phyloP scores from a whole-genome alignment of 345 rosid species.

The Euphorbia tirucalli region DNA sequence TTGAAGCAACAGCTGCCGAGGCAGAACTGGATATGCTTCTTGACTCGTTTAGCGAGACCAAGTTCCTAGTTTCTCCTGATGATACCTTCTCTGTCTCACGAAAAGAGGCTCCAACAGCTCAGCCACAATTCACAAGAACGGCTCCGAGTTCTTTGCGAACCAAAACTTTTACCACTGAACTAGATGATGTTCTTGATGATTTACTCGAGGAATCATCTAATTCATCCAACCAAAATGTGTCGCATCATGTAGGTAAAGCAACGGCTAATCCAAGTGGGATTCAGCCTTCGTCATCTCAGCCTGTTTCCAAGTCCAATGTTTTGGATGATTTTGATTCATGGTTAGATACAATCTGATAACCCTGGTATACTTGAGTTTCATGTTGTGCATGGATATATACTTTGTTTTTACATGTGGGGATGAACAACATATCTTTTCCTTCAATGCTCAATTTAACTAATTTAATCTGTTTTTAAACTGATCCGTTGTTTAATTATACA shows the following conservation, averaged over 20 bases:
- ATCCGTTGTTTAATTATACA: no score
- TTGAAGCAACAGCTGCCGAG: conserved; percentile 46
- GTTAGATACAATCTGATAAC: conserved; percentile 64
- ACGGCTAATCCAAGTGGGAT: conserved; percentile 11
- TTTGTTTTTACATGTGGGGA: neutral
- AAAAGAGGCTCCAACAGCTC: conserved; percentile 9
- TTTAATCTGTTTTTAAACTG: no score
- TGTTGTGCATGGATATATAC: neutral
- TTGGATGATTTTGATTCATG: conserved; percentile 84
- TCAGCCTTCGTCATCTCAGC: conserved; percentile 28
- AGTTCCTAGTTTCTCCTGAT: conserved; percentile 23
- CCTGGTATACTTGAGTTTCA: conserved; percentile 6
- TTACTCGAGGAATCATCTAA: conserved; percentile 52
- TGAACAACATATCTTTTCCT: neutral
- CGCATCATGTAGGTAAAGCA: conserved; percentile 15
- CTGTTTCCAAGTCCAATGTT: conserved; percentile 43
- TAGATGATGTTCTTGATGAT: conserved; percentile 55
- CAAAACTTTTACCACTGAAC: conserved; percentile 20
- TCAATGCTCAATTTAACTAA: no score
- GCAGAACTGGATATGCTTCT: conserved; percentile 74
- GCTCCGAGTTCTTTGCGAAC: conserved; percentile 15
- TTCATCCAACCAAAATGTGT: conserved; percentile 19
- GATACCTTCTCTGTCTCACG: conserved; percentile 3
- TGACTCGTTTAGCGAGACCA: conserved; percentile 41
- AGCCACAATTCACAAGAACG: conserved; percentile 21